These are phyloP conservation scores for Alternaria sp. DNA, from an alignment of 2,329 filamentous ascomycete genomes.

Conservation along the genomic window DNA sequence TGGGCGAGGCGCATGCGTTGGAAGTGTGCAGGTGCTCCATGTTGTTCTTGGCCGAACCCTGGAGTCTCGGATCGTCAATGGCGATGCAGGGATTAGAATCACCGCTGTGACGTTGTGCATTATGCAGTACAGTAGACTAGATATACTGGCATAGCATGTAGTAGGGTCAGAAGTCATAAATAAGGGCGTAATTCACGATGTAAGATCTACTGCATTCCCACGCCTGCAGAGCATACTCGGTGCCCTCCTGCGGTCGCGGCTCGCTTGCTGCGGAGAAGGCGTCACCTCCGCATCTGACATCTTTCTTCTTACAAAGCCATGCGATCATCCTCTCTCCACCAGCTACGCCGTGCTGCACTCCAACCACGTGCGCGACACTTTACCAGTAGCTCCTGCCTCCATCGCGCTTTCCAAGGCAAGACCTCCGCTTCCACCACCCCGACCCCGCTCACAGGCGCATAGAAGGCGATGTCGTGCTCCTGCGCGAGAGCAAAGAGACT, in stretches of 20 bases:
- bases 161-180: too few relatives aligned
- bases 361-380: conserved; percentile 20
- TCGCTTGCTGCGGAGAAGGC: conserved; percentile 14
- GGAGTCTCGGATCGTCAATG: conserved; percentile 19
- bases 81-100: conserved; percentile 12
- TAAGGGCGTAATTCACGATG: neutral
- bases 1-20: conserved; percentile 13
- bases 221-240: neutral
- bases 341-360: neutral
- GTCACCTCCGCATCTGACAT: conserved; percentile 20
- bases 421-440: neutral
- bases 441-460: conserved; percentile 19
- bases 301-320: conserved; percentile 26
- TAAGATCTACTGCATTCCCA: neutral
- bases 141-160: neutral
- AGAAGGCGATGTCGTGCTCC: conserved; percentile 51
- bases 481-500: conserved; percentile 49
- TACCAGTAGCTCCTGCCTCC: conserved; percentile 20
- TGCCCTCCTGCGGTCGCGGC: conserved; percentile 2
- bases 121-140: neutral
- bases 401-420: conserved; percentile 41
- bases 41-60: conserved; percentile 26
- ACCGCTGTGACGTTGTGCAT: neutral
- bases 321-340: conserved; percentile 14
- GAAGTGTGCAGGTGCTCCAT: conserved; percentile 9